A percentile compares a stretch with the other conserved stretches of the same genome.
Conservation (phyloP, 805 yeast species). For the Metschnikowia corniflorae region DNA sequence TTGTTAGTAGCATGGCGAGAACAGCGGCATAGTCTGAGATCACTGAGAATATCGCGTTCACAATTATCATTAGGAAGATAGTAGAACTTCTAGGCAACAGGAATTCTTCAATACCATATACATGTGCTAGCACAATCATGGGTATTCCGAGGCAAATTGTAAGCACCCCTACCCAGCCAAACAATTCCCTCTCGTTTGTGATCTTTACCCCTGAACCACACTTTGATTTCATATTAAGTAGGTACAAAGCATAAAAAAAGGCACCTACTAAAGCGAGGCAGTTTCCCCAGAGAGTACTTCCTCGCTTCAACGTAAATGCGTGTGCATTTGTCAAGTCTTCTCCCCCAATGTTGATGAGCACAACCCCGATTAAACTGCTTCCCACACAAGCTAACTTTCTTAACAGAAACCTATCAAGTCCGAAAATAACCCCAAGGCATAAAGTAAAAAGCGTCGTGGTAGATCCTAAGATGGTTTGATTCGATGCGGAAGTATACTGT, state of each 20-base stretch:
- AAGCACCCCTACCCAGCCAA: slow-evolving; percentile 45
- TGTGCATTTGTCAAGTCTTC: slow-evolving; percentile 14
- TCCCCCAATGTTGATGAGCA: slow-evolving; percentile 35
- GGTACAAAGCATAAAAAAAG: slow-evolving; percentile 43
- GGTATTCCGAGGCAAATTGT: slow-evolving; percentile 42
- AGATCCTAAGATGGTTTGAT: slow-evolving; percentile 49
- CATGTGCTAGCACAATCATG: slow-evolving; percentile 31
- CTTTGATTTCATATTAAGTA: slow-evolving; percentile 41
- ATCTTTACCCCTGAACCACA: slow-evolving; percentile 43
- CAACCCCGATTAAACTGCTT: slow-evolving; percentile 46
- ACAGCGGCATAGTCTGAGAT: slow-evolving; percentile 49
- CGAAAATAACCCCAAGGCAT: slow-evolving; percentile 37
- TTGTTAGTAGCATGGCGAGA: slow-evolving; percentile 50
- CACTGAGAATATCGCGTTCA: slow-evolving; percentile 44
- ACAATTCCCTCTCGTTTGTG: slow-evolving; percentile 45
- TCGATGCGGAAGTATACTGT: slow-evolving; percentile 50
- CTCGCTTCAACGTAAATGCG: slow-evolving; percentile 25
- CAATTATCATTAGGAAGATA: slow-evolving; percentile 31
- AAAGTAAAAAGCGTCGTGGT: slow-evolving; percentile 51
- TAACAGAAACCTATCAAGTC: slow-evolving; percentile 41
- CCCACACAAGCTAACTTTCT: slow-evolving; percentile 42
- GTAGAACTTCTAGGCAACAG: slow-evolving; percentile 36
- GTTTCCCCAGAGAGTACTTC: slow-evolving; percentile 44
- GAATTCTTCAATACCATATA: slow-evolving; percentile 39
- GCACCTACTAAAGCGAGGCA: slow-evolving; percentile 44